Base-by-base conservation (phyloP, 179 eudicot genomes). In the Carnegiea gigantea region DNA sequence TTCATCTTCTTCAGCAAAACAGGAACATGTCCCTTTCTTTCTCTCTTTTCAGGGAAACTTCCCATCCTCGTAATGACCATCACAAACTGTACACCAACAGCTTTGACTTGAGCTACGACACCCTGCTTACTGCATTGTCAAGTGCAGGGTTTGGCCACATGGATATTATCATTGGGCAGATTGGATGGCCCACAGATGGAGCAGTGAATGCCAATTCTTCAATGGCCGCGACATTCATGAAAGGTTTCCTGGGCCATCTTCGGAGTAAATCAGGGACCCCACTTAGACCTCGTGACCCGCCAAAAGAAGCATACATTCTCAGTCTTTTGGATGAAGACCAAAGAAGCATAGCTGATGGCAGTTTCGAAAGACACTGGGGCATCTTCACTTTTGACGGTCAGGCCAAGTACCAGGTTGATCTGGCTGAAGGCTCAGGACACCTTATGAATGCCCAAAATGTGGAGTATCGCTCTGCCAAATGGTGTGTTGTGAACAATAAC, bases 121-220 rank as follows among this genome's bases (percentile, higher is more conserved):
- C 91, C 17, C 81, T 95, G 30, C 78, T 90, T 11, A 77, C 90
- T 36, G 92, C 98, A 11, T 77, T 95, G 57, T 87, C 93, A 64
- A 77, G 67, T 64, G 89, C 88, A 30, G 91, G 97, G 30, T 93
- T 88, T 84, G 84, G 92, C 2, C 49, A 82, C 21, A 89, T 91
- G 82, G 97, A 92, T 48, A 85, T 93, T 44, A 81, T 90, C 44
- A 75, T 93, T n/a, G 87, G 91, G 30, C 88, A 90, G 85, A 93
- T 93, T 15, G 98, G 98, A 62, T 95, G 97, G 98, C 98, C 98
- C 18, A 92, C 98, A 3, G 97, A 95, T 74, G 98, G 98, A 82
- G 89, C 89, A 23, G 70, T 86, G 73, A 88, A 89, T 70, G 96
- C 98, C 78, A 91, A 90, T 57, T 88, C 93, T 54, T 86, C 93